Conservation (phyloP, 495 filamentous ascomycete species). For the Neurospora sp. region DNA sequence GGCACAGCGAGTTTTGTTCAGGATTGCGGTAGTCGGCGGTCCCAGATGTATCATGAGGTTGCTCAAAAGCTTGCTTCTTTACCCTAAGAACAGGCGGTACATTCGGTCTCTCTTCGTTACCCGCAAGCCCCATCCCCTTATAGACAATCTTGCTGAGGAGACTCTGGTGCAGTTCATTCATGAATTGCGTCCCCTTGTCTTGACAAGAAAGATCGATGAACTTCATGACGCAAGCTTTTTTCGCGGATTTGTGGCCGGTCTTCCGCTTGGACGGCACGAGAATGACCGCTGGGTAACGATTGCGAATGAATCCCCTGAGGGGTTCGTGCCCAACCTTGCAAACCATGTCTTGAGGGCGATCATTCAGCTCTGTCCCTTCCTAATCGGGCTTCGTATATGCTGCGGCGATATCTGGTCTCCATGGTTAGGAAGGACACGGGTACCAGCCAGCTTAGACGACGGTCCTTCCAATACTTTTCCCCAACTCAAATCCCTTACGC, state of each 20-base stretch:
- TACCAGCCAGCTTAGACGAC: not conserved
- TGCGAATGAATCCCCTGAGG: accelerated
- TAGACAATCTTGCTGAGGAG: not conserved
- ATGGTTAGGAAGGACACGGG: no score
- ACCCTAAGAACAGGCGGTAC: not conserved
- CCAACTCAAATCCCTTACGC: not conserved
- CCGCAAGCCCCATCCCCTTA: not conserved
- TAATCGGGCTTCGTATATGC: not conserved
- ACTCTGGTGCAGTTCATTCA: not conserved
- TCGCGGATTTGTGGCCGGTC: not conserved
- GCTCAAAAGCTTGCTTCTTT: not conserved
- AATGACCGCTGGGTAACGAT: no score
- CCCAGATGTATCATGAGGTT: not conserved
- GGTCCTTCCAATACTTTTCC: not conserved
- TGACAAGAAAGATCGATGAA: not conserved
- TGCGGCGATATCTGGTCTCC: no score
- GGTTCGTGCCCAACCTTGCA: not conserved
- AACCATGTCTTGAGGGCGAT: not conserved
- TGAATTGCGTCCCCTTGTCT: not conserved
- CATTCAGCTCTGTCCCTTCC: not conserved
- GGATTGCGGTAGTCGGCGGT: not conserved
- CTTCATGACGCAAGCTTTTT: not conserved
- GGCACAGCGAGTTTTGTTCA: not conserved
- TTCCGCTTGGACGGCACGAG: not conserved
- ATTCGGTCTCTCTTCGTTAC: not conserved